Conservation (phyloP, 805 yeast genomes). For the Schizosaccharomyces osmophilus region DNA sequence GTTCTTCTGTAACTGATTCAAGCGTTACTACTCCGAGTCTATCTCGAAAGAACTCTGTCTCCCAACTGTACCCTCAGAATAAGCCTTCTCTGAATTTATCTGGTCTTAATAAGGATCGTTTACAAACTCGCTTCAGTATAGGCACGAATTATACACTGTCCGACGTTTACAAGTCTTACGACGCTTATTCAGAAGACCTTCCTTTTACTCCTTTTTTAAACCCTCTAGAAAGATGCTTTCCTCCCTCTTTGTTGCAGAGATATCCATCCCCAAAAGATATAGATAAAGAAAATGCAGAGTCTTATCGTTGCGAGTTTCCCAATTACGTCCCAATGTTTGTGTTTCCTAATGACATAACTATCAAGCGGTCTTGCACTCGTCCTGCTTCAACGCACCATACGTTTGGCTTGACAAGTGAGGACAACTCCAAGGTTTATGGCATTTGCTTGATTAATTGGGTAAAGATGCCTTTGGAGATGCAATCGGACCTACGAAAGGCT, state of each 20-base stretch:
- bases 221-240: constrained; percentile 7
- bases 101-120: background rate
- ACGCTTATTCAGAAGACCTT: constrained; percentile 7
- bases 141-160: background rate
- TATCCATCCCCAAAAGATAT: constrained; percentile 4
- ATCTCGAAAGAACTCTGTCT: background rate
- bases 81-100: background rate
- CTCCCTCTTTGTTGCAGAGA: constrained; percentile 6
- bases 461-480: constrained; percentile 4
- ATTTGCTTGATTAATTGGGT: constrained; percentile 7
- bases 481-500: constrained; percentile 3
- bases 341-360: constrained; percentile 7
- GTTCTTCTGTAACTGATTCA: too few relatives aligned
- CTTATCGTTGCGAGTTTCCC: constrained; percentile 6
- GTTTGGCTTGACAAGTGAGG: constrained; percentile 8
- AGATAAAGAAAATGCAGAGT: background rate
- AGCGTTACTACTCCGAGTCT: background rate
- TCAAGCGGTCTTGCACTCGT: constrained; percentile 4
- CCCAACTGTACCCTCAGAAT: background rate
- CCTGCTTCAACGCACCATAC: constrained; percentile 7
- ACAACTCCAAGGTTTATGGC: constrained; percentile 5
- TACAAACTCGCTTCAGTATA: background rate
- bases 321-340: constrained; percentile 9
- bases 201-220: constrained; percentile 4
- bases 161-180: background rate